Conservation (phyloP, 140 eudicot genomes). For the Ambrosia hybrid region DNA sequence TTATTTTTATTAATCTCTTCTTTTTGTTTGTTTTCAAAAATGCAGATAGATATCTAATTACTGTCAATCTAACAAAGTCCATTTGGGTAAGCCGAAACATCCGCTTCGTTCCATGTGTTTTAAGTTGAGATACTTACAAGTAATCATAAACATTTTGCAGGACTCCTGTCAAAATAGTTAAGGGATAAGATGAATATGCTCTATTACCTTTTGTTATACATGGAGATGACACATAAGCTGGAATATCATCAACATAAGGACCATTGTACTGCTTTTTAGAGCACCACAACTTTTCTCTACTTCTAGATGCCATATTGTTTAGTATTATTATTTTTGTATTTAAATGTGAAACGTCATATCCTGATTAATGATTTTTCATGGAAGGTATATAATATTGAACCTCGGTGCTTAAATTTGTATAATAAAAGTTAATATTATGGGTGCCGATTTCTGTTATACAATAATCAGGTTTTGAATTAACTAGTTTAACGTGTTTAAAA, state of each 20-base stretch:
- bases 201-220: conserved; percentile 22
- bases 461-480: too few relatives aligned
- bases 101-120: background rate
- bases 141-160: conserved; percentile 38
- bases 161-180: conserved; percentile 73
- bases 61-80: conserved; percentile 91
- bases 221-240: conserved; percentile 24
- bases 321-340: background rate
- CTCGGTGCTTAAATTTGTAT: too few relatives aligned
- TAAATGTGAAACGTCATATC: conserved; percentile 13
- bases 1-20: conserved; percentile 3
- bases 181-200: conserved; percentile 51
- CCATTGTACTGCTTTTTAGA: conserved; percentile 11
- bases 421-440: too few relatives aligned
- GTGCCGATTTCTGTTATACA: too few relatives aligned
- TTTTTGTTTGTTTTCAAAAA: background rate
- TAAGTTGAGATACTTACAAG: conserved; percentile 5
- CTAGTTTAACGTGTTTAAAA: too few relatives aligned
- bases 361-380: conserved; percentile 10
- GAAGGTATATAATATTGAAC: conserved; percentile 16
- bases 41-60: conserved; percentile 86
- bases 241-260: conserved; percentile 29
- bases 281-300: conserved; percentile 29
- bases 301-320: conserved; percentile 1
- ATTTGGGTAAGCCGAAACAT: conserved; percentile 66